These are phyloP conservation scores for Eucalyptus sp. DNA, from an alignment of 345 rosid genomes.

Conservation along the genomic window DNA sequence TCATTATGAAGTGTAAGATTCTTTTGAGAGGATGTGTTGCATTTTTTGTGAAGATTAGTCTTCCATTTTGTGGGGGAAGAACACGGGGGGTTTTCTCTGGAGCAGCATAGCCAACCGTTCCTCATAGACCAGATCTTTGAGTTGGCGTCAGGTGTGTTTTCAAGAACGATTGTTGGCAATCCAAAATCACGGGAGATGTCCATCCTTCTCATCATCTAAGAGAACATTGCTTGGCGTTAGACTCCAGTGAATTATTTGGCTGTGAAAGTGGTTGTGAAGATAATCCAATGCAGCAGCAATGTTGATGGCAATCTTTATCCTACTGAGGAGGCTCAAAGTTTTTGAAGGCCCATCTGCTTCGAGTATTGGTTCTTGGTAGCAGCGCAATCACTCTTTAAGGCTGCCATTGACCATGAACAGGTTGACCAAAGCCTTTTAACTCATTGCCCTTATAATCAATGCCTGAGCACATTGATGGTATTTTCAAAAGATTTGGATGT, in stretches of 20 bases:
- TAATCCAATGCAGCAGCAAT: slow-evolving; percentile 2
- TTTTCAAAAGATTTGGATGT: background rate
- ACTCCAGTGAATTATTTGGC: background rate
- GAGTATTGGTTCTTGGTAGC: background rate
- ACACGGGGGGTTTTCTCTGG: background rate
- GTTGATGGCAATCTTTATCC: background rate
- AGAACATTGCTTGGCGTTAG: background rate
- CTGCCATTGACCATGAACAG: background rate
- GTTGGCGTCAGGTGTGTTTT: background rate
- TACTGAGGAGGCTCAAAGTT: background rate
- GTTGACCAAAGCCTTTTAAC: background rate
- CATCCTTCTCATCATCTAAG: background rate
- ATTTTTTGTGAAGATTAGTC: background rate
- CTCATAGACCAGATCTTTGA: background rate
- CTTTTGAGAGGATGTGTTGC: background rate
- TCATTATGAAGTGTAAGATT: background rate
- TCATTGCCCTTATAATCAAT: background rate
- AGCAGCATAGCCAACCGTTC: background rate
- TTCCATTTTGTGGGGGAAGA: background rate
- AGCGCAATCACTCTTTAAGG: background rate
- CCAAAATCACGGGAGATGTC: background rate
- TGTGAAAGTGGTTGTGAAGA: background rate
- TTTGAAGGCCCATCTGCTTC: background rate
- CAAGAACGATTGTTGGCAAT: background rate
- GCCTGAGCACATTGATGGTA: background rate